Percentiles rank a stretch among this genome's conserved stretches.
Conservation (phyloP, 768 basidiomycete species). For the Basidioascus undulatus region DNA sequence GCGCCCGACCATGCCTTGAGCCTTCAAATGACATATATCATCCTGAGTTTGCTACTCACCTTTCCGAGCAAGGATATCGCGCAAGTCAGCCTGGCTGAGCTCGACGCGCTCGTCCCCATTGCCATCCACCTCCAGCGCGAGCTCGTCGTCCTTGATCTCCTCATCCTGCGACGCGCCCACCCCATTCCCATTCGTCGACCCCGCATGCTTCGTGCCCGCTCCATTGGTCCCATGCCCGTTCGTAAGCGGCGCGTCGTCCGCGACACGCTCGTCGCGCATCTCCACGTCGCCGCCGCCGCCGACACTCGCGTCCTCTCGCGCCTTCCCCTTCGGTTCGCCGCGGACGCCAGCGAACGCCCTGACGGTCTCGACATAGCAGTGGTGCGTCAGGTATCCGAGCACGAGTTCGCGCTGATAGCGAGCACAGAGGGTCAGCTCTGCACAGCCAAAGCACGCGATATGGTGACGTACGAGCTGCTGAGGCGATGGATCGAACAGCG, state of each 20-base stretch:
- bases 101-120: constrained; percentile 3
- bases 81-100: neutral
- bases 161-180: constrained; percentile 23
- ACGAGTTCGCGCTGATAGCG: no score
- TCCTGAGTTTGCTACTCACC: neutral
- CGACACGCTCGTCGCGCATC: no score
- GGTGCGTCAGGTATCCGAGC: constrained; percentile 51
- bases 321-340: no score
- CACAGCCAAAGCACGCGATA: no score
- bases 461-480: no score
- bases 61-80: neutral
- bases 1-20: neutral
- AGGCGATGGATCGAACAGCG: no score
- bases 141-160: constrained; percentile 25
- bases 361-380: constrained; percentile 46
- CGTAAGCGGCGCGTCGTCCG: no score
- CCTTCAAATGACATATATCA: no score
- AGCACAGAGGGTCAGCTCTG: no score
- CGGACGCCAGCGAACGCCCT: constrained; percentile 41
- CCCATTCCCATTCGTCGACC: constrained; percentile 13
- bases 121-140: constrained; percentile 7
- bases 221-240: constrained; percentile 44
- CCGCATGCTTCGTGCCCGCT: constrained; percentile 29
- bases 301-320: no score
- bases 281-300: no score